Evolutionary conservation across 2,329 filamentous ascomycete genomes (phyloP).

Genomic region (Trichoderma arundinaceum): DNA sequence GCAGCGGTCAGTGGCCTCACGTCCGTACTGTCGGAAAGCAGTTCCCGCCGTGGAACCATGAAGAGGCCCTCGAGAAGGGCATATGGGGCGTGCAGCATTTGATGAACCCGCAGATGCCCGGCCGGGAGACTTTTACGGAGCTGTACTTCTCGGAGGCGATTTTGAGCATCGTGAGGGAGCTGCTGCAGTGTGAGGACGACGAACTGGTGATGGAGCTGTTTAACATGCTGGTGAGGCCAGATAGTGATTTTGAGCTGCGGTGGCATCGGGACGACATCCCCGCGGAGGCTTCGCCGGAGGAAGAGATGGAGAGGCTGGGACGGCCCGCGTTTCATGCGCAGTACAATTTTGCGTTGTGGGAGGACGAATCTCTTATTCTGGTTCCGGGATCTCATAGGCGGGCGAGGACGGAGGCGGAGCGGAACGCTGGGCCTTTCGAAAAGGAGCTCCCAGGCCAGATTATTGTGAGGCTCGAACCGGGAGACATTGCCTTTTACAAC

Average conservation of each 20-base stretch:
- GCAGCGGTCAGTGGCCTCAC: constrained; percentile 77
- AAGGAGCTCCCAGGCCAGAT: constrained; percentile 65
- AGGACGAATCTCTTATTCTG: constrained; percentile 74
- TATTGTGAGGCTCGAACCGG: constrained; percentile 69
- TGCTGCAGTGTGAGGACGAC: constrained; percentile 64
- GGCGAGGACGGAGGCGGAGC: constrained; percentile 72
- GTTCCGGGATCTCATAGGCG: constrained; percentile 78
- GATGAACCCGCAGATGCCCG: constrained; percentile 72
- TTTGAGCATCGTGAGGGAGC: constrained; percentile 65
- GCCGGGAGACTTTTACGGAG: constrained; percentile 64
- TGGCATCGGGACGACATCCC: constrained; percentile 89
- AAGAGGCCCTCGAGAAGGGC: constrained; percentile 56
- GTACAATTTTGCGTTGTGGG: constrained; percentile 83
- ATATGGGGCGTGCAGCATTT: constrained; percentile 93
- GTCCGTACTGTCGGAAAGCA: constrained; percentile 87
- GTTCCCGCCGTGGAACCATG: constrained; percentile 82
- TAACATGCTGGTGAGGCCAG: constrained; percentile 81
- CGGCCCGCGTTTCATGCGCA: constrained; percentile 76
- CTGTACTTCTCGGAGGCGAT: constrained; percentile 75
- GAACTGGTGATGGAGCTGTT: constrained; percentile 85
- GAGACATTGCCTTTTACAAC: constrained; percentile 86
- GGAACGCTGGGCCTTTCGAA: constrained; percentile 70
- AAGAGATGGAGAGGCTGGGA: constrained; percentile 67
- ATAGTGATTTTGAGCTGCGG: constrained; percentile 71
- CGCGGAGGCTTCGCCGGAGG: constrained; percentile 65